phyloP scores from a whole-genome alignment of 1,284 basidiomycete genomes.

The Hemileia vastatrix region DNA sequence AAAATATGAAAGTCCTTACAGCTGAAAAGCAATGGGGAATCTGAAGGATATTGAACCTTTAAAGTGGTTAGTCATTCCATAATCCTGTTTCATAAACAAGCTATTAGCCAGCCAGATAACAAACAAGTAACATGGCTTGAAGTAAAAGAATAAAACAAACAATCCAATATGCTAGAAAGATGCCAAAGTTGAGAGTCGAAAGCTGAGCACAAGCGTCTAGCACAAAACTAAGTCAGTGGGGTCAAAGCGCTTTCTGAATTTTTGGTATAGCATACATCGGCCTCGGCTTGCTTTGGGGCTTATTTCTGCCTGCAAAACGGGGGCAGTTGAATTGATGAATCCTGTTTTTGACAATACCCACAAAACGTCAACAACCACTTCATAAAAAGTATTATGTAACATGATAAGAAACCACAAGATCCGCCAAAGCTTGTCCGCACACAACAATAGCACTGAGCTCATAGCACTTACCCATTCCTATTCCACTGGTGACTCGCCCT shows the following conservation, averaged over 20 bases:
- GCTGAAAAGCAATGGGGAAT: constrained; percentile 30
- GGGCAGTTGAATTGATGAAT: constrained; percentile 41
- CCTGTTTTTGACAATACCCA: constrained; percentile 26
- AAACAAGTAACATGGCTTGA: background rate
- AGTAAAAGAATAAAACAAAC: background rate
- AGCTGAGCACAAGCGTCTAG: constrained; percentile 40
- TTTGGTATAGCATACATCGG: constrained; percentile 23
- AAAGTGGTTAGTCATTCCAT: constrained; percentile 32
- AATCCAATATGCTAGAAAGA: constrained; percentile 37
- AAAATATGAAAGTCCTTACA: constrained; percentile 5
- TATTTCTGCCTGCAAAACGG: constrained; percentile 40
- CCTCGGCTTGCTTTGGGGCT: constrained; percentile 39
- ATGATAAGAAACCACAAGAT: background rate
- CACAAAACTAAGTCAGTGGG: too few relatives aligned
- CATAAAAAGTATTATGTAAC: background rate
- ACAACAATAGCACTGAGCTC: background rate
- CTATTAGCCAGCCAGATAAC: background rate
- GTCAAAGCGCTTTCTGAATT: background rate
- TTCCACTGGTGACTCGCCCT: constrained; percentile 25
- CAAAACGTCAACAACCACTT: background rate
- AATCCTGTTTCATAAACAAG: constrained; percentile 26
- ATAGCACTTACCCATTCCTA: constrained; percentile 20
- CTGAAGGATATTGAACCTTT: constrained; percentile 15
- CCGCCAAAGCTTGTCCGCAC: background rate
- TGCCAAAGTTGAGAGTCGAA: constrained; percentile 39